Evolutionary conservation across 2,329 filamentous ascomycete genomes (phyloP), one percentile per base, ranked within the genome.

Genomic region (Fusarium aywerte): DNA sequence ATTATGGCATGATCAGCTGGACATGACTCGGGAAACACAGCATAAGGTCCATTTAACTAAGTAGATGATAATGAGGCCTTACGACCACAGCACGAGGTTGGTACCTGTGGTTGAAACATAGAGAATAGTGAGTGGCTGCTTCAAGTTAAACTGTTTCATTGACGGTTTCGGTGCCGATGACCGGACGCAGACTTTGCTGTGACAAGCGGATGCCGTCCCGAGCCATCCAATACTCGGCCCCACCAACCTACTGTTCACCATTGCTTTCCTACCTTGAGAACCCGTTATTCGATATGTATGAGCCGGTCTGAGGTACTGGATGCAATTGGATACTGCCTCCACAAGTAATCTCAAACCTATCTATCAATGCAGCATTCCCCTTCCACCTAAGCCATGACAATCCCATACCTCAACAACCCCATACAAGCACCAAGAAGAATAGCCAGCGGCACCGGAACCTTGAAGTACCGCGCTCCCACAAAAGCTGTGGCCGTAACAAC

Each of bases 401-500:
- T 35, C 0, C 39, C 60, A n/a, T 63, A 63, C 4, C 60, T 58
- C 5, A 63, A 3, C 16, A 63, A 4, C 0, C 60, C 60, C 60
- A 63, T 18, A 0, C 39, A 63, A 7, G 60, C 60, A 16, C 60
- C 60, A 16, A 63, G 25, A 0, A 63, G 1, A 9, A 63, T 58
- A 0, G 60, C 51, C 7, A 63, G 25, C 2, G 60, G 44, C 0
- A 61, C 15, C 5, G 60, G 33, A 0, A 63, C 23, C 8, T 48
- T 49, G 25, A 65, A 65, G 7, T 35, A 64, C 0, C 60, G 21
- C 0, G 53, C 45, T 13, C 61, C 61, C 3, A 64, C 52, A 16
- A 64, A 68, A 12, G 68, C 62, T 1, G 76, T 76, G 5, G 85
- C 84, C 3, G 87, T 83, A 2, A 89, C 81, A 5, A 88, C 85